These are phyloP conservation scores for Meredithiella fracta DNA, from an alignment of 2,329 filamentous ascomycete genomes.

Conservation along the genomic window DNA sequence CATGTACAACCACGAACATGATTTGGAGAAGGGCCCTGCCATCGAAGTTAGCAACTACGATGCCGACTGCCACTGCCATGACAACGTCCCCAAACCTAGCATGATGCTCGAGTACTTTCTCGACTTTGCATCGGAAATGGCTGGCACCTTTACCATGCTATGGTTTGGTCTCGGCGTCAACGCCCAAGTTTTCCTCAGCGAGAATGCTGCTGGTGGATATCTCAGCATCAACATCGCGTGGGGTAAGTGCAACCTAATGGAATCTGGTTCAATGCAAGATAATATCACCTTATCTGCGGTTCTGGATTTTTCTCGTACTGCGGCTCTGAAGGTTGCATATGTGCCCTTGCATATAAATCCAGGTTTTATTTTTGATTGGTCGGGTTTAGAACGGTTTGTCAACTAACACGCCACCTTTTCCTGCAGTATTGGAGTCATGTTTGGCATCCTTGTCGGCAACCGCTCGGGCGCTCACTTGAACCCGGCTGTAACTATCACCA, in stretches of 20 bases:
- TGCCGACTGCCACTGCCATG: not conserved
- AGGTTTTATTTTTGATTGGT: not conserved
- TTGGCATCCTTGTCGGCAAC: conserved; percentile 49
- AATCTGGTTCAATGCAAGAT: not conserved
- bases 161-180: conserved; percentile 55
- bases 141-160: conserved; percentile 50
- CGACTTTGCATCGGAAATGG: conserved; percentile 40
- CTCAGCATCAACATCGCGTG: conserved; percentile 34
- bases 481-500: conserved; percentile 53
- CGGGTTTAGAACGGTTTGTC: not conserved
- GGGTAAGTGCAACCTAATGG: conserved; percentile 23
- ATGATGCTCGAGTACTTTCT: conserved; percentile 12
- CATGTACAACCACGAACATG: conserved; percentile 1
- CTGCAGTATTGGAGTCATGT: conserved; percentile 46
- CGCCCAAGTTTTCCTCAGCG: conserved; percentile 49
- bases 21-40: conserved; percentile 11
- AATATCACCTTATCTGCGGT: not conserved
- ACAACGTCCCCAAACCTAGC: conserved; percentile 3
- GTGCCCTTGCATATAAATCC: not conserved
- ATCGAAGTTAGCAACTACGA: conserved; percentile 1
- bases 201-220: conserved; percentile 30
- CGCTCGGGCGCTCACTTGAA: conserved; percentile 54
- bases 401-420: conserved; percentile 5
- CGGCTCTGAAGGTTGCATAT: not conserved
- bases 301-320: not conserved